These are phyloP conservation scores for Euryodendron excelsum DNA, from an alignment of 148 eudicot species.

Conservation along the genomic window DNA sequence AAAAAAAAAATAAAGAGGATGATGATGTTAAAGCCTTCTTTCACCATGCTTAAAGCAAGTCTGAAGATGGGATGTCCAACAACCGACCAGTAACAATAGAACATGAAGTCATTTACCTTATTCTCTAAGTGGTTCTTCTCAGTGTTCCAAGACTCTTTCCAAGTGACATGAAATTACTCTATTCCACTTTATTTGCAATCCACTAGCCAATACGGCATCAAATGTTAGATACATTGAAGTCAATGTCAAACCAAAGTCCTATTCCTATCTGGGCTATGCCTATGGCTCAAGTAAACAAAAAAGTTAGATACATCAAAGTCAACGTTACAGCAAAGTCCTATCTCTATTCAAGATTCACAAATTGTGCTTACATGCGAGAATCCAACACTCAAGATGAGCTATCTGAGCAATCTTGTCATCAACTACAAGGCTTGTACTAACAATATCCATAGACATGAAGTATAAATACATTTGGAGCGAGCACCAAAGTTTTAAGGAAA, in stretches of 20 bases:
- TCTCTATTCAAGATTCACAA: too few relatives aligned
- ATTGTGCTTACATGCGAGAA: not conserved
- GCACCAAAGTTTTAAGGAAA: not conserved
- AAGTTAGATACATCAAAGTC: too few relatives aligned
- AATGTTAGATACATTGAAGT: not conserved
- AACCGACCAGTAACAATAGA: not conserved
- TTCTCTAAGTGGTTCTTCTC: not conserved
- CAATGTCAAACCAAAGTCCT: too few relatives aligned
- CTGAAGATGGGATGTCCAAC: not conserved
- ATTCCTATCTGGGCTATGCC: too few relatives aligned
- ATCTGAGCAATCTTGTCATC: not conserved
- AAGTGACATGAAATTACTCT: not conserved
- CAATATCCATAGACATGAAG: not conserved
- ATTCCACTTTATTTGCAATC: not conserved
- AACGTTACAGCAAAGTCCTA: too few relatives aligned
- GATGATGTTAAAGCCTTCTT: not conserved
- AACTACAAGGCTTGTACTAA: too few relatives aligned
- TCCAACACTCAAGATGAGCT: constrained; percentile 5
- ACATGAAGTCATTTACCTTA: not conserved
- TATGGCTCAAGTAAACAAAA: too few relatives aligned
- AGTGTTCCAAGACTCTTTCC: constrained; percentile 3
- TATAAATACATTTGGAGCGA: not conserved
- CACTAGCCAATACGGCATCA: constrained; percentile 1
- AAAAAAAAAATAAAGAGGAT: not conserved
- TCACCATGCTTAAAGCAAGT: not conserved